Evolutionary conservation across 371 early-diverging fungal genomes (phyloP).

Genomic region (Saksenaea oblongispora): DNA sequence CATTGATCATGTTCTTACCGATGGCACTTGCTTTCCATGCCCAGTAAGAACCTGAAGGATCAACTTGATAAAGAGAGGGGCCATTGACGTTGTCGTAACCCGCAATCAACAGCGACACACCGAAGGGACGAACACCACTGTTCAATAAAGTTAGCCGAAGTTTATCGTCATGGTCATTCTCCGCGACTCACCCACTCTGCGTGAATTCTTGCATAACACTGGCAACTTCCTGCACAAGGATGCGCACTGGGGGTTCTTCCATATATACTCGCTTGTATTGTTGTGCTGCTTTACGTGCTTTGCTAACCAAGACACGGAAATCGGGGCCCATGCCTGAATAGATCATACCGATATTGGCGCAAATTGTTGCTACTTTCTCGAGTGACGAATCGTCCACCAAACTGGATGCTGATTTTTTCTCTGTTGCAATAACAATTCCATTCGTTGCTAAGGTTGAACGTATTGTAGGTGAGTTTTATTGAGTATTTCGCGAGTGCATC

Average conservation of each 20-base stretch:
- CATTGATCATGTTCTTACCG: constrained; percentile 98
- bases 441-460: constrained; percentile 73
- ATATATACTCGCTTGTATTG: constrained; percentile 91
- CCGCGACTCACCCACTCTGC: constrained; percentile 85
- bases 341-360: constrained; percentile 94
- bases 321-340: constrained; percentile 99
- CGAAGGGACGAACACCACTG: constrained; percentile 99
- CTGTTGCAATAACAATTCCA: constrained; percentile 98
- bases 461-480: background rate
- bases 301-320: constrained; percentile 92
- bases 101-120: constrained; percentile 96
- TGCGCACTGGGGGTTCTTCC: constrained; percentile 93
- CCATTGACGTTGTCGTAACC: constrained; percentile 91
- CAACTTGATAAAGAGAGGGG: constrained; percentile 95
- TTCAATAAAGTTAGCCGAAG: background rate
- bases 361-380: constrained; percentile 89
- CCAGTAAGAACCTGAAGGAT: constrained; percentile 98
- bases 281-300: constrained; percentile 96
- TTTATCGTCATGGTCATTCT: background rate
- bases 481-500: background rate
- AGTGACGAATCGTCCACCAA: constrained; percentile 90
- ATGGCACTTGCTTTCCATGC: constrained; percentile 99
- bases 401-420: constrained; percentile 93
- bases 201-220: constrained; percentile 98
- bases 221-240: constrained; percentile 96